These are phyloP conservation scores for Cystofilobasidium macerans DNA, from an alignment of 768 basidiomycete species.

Conservation along the genomic window DNA sequence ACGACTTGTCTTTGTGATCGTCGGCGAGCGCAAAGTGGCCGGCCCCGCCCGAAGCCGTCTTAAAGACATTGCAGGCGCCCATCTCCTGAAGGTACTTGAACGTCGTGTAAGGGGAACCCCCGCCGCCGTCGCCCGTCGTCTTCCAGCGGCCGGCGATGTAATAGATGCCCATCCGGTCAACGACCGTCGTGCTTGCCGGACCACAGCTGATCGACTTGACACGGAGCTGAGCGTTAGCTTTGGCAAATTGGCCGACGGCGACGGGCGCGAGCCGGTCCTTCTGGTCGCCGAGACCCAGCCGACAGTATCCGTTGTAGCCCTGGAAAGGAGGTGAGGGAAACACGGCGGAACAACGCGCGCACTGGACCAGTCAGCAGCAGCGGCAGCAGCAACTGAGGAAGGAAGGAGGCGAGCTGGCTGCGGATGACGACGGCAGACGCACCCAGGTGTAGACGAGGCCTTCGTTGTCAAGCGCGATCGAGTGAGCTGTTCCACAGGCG, in stretches of 20 bases:
- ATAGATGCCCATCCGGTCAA: conserved; percentile 12
- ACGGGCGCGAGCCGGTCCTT: conserved; percentile 70
- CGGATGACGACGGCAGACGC: conserved; percentile 50
- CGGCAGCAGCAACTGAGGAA: no score
- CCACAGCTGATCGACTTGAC: conserved; percentile 62
- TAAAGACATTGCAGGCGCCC: conserved; percentile 67
- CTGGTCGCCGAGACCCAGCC: conserved; percentile 63
- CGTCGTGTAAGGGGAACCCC: conserved; percentile 30
- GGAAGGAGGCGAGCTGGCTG: background rate
- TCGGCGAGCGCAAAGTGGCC: conserved; percentile 72
- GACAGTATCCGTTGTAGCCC: conserved; percentile 52
- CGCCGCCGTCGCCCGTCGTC: conserved; percentile 71
- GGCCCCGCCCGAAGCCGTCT: conserved; percentile 68
- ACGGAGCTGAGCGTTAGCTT: conserved; percentile 48
- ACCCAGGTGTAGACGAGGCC: conserved; percentile 69
- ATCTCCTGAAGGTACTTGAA: conserved; percentile 59
- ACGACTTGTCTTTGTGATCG: conserved; percentile 53
- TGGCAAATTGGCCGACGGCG: conserved; percentile 55
- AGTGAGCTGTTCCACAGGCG: conserved; percentile 77
- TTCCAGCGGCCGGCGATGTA: conserved; percentile 60
- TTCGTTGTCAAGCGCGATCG: conserved; percentile 62
- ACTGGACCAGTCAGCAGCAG: no score
- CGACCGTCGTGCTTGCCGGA: conserved; percentile 48
- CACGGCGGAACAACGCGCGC: no score
- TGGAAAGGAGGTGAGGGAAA: conserved; percentile 24